Evolutionary conservation across 1,284 basidiomycete genomes (phyloP), one percentile per base, ranked within the genome.

Genomic region (Cutaneotrichosporon cutaneum): DNA sequence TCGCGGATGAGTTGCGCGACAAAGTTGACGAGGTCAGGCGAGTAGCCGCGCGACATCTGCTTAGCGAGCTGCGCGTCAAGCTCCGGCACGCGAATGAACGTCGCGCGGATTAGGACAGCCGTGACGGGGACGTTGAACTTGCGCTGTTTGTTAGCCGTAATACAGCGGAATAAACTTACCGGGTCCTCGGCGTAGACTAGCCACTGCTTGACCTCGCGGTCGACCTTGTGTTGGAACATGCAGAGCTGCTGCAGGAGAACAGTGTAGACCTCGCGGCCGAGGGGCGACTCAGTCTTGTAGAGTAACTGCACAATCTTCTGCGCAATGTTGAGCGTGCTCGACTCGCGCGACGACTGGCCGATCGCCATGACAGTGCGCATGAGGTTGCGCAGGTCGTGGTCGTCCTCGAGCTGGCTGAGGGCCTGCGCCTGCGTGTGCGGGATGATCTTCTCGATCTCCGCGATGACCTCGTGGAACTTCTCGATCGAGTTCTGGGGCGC

Each of bases 61-160:
- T 95, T 94, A 42, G 94, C 92, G 36, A 99, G 83, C 77, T 96
- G 93, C 65, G 90, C 87, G 76, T 99, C 96, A 72, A 93, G 88
- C 61, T 94, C 87, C 16, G 83, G 82, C 35, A 89, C 82, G 66
- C 85, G 87, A 75, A 99, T 85, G 55, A 98, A 84, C 53, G 89
- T 87, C 61, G 90, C 90, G 50, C 89, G 87, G 61, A 99, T 82
- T 52, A 99, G 84, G 1, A 92, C 90, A 32, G 92, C 86, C 0
- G 94, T 98, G 66, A 97, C 96, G 7, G 93, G 87, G 16, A 98
- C 88, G 76, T 97, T 97, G 82, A 92, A 92, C 81, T 99, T 99
- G 72, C 94, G 90, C 56, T 55, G 26, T 13, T 3, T 18, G 54
- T 55, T 35, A 55, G 54, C 27, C 45, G 14, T 51, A 4, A 16